A percentile compares a stretch with the other conserved stretches of the same genome.
These are phyloP conservation scores for Beauveria scarabaeidicola DNA, from an alignment of 2,329 filamentous ascomycete genomes.

Conservation along the genomic window DNA sequence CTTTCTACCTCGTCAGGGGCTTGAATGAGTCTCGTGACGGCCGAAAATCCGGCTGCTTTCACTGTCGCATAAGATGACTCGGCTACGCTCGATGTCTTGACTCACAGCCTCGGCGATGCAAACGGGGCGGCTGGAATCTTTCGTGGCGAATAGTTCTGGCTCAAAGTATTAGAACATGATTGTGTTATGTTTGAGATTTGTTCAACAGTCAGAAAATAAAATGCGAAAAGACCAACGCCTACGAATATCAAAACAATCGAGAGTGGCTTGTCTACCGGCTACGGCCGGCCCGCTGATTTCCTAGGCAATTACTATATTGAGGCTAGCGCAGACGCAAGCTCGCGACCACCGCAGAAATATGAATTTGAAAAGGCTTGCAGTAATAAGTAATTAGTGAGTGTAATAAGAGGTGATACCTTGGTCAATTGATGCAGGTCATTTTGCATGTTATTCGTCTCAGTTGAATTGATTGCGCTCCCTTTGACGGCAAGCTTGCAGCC, in stretches of 20 bases:
- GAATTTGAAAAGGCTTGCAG: too few species aligned
- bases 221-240: background rate
- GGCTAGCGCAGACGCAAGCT: background rate
- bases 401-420: too few species aligned
- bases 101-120: background rate
- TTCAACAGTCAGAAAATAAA: background rate
- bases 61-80: background rate
- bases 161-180: too few species aligned
- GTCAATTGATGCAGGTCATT: too few species aligned
- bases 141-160: too few species aligned
- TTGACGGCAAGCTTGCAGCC: background rate
- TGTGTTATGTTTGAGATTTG: background rate
- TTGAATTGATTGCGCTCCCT: background rate
- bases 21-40: background rate
- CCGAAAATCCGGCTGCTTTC: background rate
- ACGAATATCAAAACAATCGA: background rate
- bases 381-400: too few species aligned
- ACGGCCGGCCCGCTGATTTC: conserved; percentile 6
- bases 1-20: background rate
- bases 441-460: background rate
- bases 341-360: too few species aligned
- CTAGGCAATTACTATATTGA: background rate
- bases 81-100: background rate
- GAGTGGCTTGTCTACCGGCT: background rate
- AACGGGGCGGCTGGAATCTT: background rate